Base-by-base conservation (phyloP, 805 yeast genomes). In the Kodamaea nitidulidarum region DNA sequence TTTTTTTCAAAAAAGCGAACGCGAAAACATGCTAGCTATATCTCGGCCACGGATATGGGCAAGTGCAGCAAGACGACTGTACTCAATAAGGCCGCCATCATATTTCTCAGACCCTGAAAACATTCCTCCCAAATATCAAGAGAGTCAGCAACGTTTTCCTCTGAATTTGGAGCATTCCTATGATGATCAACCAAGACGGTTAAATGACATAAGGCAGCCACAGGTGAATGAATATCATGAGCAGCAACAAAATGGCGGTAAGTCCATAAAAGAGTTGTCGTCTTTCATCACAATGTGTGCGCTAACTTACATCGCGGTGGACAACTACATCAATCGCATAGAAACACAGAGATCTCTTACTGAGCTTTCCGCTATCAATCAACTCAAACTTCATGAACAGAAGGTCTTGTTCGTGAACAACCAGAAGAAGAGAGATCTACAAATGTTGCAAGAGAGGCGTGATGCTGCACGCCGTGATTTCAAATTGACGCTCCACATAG, bases 401-500 rank as follows among this genome's bases (percentile, higher is more conserved):
- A 76, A 78, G 49, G 65, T 70, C 31, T 75, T 73, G 47, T 71
- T 70, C 52, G 67, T 72, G 35, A 69, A 67, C 20, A 74, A 72
- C 32, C 64, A 75, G 42, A 75, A 74, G 58, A 73, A 73, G 51
- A 63, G 74, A 36, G 81, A 77, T 37, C 47, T 73, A 9, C 76
- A 73, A 46, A 60, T 73, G n/a, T 49, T 76, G 20, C 71, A 75
- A 44, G 81, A 77, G 45, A 60, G 83, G 12, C 66, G 67, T 39
- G 70, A 65, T 9, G 63, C 61, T 58, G 50, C 71, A 56, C 57
- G 65, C 67, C 44, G 81, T 65, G 52, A 72, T 66, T 63, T 56
- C 64, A 79, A 76, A 58, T 76, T 81, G 83, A 70, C 75, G 4
- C 61, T 81, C 53, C 91, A 83, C 51, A 70, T 83, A 29, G 87